Base-by-base conservation (phyloP, 306 rosid genomes). In the Urtica urens region DNA sequence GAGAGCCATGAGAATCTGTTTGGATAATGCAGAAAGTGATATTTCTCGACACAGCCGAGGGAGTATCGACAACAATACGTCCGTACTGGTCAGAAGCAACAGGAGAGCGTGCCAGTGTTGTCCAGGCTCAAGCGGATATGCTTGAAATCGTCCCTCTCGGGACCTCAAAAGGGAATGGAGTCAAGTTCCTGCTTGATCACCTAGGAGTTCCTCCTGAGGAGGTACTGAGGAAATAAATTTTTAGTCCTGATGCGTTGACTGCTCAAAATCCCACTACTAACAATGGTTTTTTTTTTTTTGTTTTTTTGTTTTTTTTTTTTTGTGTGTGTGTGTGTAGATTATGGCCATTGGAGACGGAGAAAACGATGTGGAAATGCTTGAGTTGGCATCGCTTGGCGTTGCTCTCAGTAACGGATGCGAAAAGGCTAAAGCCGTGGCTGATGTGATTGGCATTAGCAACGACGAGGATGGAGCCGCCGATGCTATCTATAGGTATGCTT, bases 331-430 rank as follows among this genome's bases (percentile, higher is more conserved):
- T 11, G 37, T 40, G 6, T 40, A 88, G 97, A 73, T 90, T 55
- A 84, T 90, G 97, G 97, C 95, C 49, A 79, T 90, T 61, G 97
- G 97, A 46, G 95, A 90, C 44, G 97, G 94, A 50, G 97, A 90
- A 62, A 90, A 84, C 69, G 97, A 90, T 47, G 21, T 79, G 3
- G 97, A 90, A 71, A 84, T 90, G 97, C 92, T 90, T 23, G 72
- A 79, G 70, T 67, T 90, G 67, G 97, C 94, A 66, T 74, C 95
- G 64, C 68, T 84, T 14, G 92, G 97, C 61, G 18, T 84, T 14
- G 95, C 95, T 43, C 82, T 90, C 18, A 72, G 92, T 45, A 84
- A 90, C 49, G 97, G 95, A 46, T 64, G 93, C 38, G 84, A 68
- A 69, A 79, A 75, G 77, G 48, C 94, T 30, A 90, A 90, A 73